phyloP scores from a whole-genome alignment of 176 grass and related monocot species.

The Rhynchospora pubera region DNA sequence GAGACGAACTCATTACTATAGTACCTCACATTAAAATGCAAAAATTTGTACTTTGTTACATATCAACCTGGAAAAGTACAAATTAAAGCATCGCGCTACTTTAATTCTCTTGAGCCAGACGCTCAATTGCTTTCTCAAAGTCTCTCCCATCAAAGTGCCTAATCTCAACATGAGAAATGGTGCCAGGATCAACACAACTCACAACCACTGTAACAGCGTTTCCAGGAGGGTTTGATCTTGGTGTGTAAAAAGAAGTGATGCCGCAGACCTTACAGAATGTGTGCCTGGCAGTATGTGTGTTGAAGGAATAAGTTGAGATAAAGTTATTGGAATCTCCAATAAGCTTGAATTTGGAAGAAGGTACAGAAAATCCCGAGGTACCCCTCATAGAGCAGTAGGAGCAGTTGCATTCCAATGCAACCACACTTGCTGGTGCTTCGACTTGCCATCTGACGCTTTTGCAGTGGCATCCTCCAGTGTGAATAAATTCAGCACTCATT shows the following conservation, averaged over 20 bases:
- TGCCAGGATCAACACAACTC: slow-evolving; percentile 59
- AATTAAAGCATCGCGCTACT: neutral
- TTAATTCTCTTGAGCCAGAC: slow-evolving; percentile 21
- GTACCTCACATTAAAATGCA: neutral
- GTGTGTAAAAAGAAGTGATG: slow-evolving; percentile 81
- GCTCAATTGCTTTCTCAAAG: slow-evolving; percentile 38
- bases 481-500: slow-evolving; percentile 42
- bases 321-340: slow-evolving; percentile 27
- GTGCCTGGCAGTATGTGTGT: slow-evolving; percentile 66
- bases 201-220: slow-evolving; percentile 31
- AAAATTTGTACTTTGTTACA: neutral
- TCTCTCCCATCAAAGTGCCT: slow-evolving; percentile 38
- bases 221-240: slow-evolving; percentile 56
- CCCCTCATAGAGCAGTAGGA: slow-evolving; percentile 57
- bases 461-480: slow-evolving; percentile 78
- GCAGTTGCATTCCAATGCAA: slow-evolving; percentile 65
- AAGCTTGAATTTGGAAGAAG: slow-evolving; percentile 44
- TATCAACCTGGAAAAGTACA: neutral
- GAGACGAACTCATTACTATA: neutral
- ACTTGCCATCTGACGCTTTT: slow-evolving; percentile 47
- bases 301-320: slow-evolving; percentile 72
- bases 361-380: slow-evolving; percentile 52
- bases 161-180: slow-evolving; percentile 55
- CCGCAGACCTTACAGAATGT: slow-evolving; percentile 78
- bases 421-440: slow-evolving; percentile 49